Percentiles rank a stretch among this genome's conserved stretches.
phyloP scores from a whole-genome alignment of 2,329 filamentous ascomycete species.

The Graphiopsis chlorocephala region DNA sequence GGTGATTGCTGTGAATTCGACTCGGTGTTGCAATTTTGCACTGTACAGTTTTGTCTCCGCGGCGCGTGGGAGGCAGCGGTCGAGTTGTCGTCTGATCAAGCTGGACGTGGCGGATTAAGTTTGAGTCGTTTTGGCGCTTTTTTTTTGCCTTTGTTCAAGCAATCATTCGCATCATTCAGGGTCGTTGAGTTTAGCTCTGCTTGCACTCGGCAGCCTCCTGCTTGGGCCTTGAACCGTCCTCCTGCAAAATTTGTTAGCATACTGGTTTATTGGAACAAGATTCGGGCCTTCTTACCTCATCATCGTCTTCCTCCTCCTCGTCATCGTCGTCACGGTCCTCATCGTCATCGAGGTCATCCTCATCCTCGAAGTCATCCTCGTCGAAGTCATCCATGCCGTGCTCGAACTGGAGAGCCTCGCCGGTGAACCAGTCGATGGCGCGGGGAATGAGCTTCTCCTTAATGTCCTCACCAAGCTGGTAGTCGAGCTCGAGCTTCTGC shows the following conservation, averaged over 20 bases:
- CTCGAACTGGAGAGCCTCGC: slow-evolving; percentile 94
- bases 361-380: slow-evolving; percentile 79
- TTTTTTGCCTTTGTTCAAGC: not conserved
- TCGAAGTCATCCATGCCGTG: slow-evolving; percentile 84
- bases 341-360: slow-evolving; percentile 89
- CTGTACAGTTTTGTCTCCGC: slow-evolving; percentile 1
- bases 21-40: not conserved
- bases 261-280: not conserved
- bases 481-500: slow-evolving; percentile 95
- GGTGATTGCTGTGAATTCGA: not conserved
- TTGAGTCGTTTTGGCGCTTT: slow-evolving; percentile 2
- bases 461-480: slow-evolving; percentile 98
- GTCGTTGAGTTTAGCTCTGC: slow-evolving; percentile 62
- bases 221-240: slow-evolving; percentile 85
- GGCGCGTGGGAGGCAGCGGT: slow-evolving; percentile 2
- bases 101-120: slow-evolving; percentile 1
- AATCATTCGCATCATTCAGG: slow-evolving; percentile 1
- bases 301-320: slow-evolving; percentile 62
- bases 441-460: slow-evolving; percentile 99
- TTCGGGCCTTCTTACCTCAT: slow-evolving; percentile 42
- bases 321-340: slow-evolving; percentile 78
- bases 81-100: not conserved
- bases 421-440: slow-evolving; percentile 99
- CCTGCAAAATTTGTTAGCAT: slow-evolving; percentile 51
- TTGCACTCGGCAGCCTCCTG: slow-evolving; percentile 95